Conservation (phyloP, 2,329 filamentous ascomycete species). For the Ascochyta koolunga region DNA sequence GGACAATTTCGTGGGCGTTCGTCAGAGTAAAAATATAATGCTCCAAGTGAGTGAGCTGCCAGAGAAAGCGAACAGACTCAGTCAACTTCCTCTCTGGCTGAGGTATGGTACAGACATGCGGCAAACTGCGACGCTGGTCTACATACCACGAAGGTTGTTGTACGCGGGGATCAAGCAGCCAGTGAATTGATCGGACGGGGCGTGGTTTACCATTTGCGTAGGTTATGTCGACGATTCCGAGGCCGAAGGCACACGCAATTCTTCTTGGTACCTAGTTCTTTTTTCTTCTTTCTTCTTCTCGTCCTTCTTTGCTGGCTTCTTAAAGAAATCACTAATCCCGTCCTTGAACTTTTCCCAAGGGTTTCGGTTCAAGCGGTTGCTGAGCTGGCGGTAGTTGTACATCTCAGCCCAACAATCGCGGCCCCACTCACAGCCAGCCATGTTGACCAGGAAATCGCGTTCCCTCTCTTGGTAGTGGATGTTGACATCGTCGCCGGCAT, state of each 20-base stretch:
- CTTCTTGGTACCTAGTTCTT: conserved; percentile 9
- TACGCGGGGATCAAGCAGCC: neutral
- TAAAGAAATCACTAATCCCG: conserved; percentile 49
- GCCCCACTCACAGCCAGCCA: conserved; percentile 97
- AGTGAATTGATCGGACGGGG: neutral
- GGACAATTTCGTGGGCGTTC: conserved; percentile 18
- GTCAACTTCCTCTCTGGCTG: neutral
- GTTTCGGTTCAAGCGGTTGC: conserved; percentile 85
- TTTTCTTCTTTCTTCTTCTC: conserved; percentile 31
- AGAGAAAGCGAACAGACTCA: neutral
- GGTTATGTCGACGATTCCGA: neutral
- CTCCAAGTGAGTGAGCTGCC: neutral
- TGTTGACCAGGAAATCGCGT: conserved; percentile 94
- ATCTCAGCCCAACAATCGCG: conserved; percentile 98
- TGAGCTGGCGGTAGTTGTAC: conserved; percentile 91
- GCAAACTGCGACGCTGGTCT: neutral
- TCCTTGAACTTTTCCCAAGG: conserved; percentile 73
- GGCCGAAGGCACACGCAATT: neutral
- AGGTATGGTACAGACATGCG: conserved; percentile 7
- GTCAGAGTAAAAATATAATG: conserved; percentile 12
- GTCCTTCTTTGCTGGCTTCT: conserved; percentile 33
- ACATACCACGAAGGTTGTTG: neutral
- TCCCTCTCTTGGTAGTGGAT: conserved; percentile 88
- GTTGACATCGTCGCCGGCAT: conserved; percentile 72
- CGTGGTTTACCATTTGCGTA: neutral